Percentiles rank a stretch among this genome's conserved stretches.
Conservation (phyloP, 441 rosid genomes). For the Hura crepitans region DNA sequence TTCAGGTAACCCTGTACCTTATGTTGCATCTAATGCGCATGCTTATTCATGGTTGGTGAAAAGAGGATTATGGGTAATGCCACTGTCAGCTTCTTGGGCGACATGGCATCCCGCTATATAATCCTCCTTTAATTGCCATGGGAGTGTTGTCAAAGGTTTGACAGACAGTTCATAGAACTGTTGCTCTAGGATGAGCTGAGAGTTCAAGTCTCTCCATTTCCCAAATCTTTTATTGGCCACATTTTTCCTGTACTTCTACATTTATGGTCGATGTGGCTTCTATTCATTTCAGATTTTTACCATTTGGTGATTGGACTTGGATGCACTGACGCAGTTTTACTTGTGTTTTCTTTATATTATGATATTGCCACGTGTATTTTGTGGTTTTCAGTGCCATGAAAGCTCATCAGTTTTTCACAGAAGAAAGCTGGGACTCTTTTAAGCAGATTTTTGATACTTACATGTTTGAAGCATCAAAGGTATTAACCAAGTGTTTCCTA, state of each 20-base stretch:
- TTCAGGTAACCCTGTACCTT: constrained; percentile 70
- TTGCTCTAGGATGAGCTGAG: constrained; percentile 85
- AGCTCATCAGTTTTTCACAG: constrained; percentile 88
- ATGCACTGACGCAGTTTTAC: constrained; percentile 9
- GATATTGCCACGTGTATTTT: constrained; percentile 38
- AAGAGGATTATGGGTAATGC: constrained; percentile 97
- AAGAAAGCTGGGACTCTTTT: constrained; percentile 82
- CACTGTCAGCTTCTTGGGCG: constrained; percentile 91
- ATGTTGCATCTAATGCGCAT: background rate
- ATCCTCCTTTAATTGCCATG: constrained; percentile 53
- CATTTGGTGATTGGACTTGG: constrained; percentile 15
- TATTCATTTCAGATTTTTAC: background rate
- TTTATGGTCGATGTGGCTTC: constrained; percentile 2
- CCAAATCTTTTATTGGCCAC: constrained; percentile 38
- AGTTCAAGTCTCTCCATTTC: constrained; percentile 99
- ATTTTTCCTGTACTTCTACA: background rate
- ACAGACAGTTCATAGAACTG: constrained; percentile 83
- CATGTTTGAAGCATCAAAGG: constrained; percentile 94
- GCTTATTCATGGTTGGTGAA: constrained; percentile 8
- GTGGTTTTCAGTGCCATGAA: constrained; percentile 69
- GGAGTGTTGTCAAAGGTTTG: constrained; percentile 99
- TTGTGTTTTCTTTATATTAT: constrained; percentile 29
- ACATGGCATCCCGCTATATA: constrained; percentile 82
- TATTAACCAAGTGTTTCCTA: constrained; percentile 25
- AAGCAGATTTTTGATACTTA: constrained; percentile 73